These are phyloP conservation scores for Jimgerdemannia lactiflua DNA, from an alignment of 192 early-diverging fungal genomes.

Conservation along the genomic window DNA sequence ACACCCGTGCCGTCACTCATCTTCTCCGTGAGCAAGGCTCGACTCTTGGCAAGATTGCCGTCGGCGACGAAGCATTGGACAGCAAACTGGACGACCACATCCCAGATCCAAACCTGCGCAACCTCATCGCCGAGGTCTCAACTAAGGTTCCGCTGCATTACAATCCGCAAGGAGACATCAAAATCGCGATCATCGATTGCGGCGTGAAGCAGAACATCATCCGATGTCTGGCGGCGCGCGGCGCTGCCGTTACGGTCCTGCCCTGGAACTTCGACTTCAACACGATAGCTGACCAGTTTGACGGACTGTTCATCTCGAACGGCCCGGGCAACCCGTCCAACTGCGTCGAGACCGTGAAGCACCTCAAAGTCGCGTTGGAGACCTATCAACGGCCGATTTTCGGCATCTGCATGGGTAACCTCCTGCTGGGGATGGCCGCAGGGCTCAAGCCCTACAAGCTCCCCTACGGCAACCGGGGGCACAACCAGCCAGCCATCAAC, in stretches of 20 bases:
- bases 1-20: constrained; percentile 88
- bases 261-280: constrained; percentile 84
- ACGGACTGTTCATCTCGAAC: constrained; percentile 92
- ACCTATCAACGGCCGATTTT: constrained; percentile 81
- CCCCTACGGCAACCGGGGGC: constrained; percentile 93
- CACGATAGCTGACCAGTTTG: constrained; percentile 57
- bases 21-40: constrained; percentile 83
- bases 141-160: constrained; percentile 63
- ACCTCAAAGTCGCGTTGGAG: constrained; percentile 63
- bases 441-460: constrained; percentile 86
- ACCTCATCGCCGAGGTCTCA: constrained; percentile 81
- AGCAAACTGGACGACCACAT: constrained; percentile 39
- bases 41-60: constrained; percentile 74
- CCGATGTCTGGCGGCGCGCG: constrained; percentile 77
- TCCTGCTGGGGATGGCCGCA: constrained; percentile 87
- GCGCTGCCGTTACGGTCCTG: constrained; percentile 79
- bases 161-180: constrained; percentile 75
- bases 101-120: constrained; percentile 70
- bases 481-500: constrained; percentile 91
- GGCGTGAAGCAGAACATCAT: constrained; percentile 95
- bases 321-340: constrained; percentile 84
- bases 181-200: constrained; percentile 85
- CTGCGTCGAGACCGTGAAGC: constrained; percentile 62
- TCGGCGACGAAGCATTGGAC: constrained; percentile 52
- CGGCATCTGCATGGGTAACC: constrained; percentile 98